phyloP scores from a whole-genome alignment of 2,329 filamentous ascomycete genomes.

The Beauveria sp. region DNA sequence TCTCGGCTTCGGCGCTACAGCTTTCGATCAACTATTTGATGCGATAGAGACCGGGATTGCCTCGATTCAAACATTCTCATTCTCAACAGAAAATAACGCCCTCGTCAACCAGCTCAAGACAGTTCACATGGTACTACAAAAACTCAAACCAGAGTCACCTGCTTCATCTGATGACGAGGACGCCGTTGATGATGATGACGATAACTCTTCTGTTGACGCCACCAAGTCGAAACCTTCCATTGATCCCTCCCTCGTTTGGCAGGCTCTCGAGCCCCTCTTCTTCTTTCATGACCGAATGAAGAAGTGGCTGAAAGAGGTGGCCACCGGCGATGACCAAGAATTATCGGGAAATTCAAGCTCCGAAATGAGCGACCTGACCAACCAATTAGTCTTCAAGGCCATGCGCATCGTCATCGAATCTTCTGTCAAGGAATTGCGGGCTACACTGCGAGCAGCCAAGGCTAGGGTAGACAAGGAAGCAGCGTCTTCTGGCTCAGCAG shows the following conservation, averaged over 20 bases:
- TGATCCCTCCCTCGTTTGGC: conserved; percentile 52
- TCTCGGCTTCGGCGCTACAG: conserved; percentile 50
- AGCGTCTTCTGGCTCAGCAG: conserved; percentile 48
- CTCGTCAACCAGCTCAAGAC: conserved; percentile 21
- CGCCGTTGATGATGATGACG: conserved; percentile 14
- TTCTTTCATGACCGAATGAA: conserved; percentile 41
- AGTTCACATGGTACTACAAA: conserved; percentile 20
- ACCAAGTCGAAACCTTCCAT: conserved; percentile 11
- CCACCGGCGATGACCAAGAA: conserved; percentile 24
- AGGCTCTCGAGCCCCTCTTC: conserved; percentile 75
- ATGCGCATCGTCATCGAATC: conserved; percentile 82
- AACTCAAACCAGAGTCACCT: conserved; percentile 16
- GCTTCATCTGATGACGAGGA: conserved; percentile 15
- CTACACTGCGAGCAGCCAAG: conserved; percentile 50
- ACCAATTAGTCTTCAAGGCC: conserved; percentile 81
- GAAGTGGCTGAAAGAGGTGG: conserved; percentile 61
- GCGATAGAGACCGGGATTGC: conserved; percentile 20
- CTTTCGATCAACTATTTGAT: conserved; percentile 24
- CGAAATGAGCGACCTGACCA: conserved; percentile 60
- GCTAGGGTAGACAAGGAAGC: conserved; percentile 23
- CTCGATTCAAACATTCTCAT: conserved; percentile 18
- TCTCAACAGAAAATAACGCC: conserved; percentile 17
- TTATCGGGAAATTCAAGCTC: conserved; percentile 15
- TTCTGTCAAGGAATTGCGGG: conserved; percentile 74
- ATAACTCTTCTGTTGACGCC: conserved; percentile 9